phyloP scores from a whole-genome alignment of 2,329 filamentous ascomycete genomes.

The Fusarium lyarnte region DNA sequence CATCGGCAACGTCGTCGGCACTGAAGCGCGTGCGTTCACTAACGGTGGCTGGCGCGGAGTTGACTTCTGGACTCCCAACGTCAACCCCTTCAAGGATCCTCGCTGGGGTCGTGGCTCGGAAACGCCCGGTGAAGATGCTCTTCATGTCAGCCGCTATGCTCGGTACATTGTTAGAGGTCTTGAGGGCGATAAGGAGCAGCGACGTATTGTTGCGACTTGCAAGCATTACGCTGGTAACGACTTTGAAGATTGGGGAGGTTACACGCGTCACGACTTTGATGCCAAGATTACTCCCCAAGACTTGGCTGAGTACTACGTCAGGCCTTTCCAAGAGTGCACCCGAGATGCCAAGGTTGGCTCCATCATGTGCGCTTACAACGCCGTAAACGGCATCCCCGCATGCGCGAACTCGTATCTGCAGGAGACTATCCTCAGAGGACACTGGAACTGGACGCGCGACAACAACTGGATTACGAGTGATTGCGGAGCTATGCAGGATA shows the following conservation, averaged over 20 bases:
- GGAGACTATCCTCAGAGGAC: neutral
- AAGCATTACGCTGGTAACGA: conserved; percentile 4
- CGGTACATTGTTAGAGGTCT: neutral
- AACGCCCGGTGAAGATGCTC: conserved; percentile 4
- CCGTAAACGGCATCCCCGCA: neutral
- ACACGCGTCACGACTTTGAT: neutral
- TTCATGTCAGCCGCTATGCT: neutral
- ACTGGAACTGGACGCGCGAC: conserved; percentile 9
- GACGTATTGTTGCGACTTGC: conserved; percentile 5
- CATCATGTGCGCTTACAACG: conserved; percentile 10
- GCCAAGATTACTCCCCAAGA: neutral
- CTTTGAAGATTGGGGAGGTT: conserved; percentile 10
- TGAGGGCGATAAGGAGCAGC: neutral
- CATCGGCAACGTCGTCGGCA: neutral
- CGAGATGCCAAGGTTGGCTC: neutral
- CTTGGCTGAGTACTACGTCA: conserved; percentile 6
- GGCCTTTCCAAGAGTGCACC: conserved; percentile 2
- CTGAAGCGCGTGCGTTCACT: neutral
- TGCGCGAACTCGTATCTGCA: conserved; percentile 3
- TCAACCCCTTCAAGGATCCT: conserved; percentile 3
- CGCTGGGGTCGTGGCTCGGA: conserved; percentile 9
- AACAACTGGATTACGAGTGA: conserved; percentile 17
- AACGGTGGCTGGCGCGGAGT: neutral
- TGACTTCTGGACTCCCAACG: conserved; percentile 5
- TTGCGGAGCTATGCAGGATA: conserved; percentile 12